Evolutionary conservation across 257 asterid genomes (phyloP).

Genomic region (Solanum chilense): DNA sequence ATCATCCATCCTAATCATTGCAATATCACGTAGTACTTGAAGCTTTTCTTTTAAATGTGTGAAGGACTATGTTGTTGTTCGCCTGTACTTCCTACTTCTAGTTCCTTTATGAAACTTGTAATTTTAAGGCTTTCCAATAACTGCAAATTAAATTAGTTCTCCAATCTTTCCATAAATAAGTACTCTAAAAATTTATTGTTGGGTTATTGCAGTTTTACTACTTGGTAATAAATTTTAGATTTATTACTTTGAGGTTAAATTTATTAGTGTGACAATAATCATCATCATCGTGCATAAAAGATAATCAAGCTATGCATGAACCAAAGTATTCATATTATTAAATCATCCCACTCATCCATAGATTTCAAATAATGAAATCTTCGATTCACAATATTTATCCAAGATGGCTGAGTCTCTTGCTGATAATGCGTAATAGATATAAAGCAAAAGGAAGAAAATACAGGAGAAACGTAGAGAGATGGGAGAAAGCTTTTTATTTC

Average conservation of each 20-base stretch:
- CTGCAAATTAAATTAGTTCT: background rate
- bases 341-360: background rate
- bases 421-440: background rate
- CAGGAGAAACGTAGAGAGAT: background rate
- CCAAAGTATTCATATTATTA: background rate
- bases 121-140: background rate
- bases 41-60: background rate
- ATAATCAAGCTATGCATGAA: background rate
- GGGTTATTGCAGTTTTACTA: background rate
- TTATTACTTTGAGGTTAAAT: background rate
- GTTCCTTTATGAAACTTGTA: background rate
- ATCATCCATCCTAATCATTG: background rate
- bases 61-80: background rate
- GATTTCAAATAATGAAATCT: background rate
- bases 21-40: background rate
- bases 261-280: background rate
- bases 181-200: background rate
- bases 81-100: background rate
- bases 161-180: background rate
- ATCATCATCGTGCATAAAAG: background rate
- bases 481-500: background rate
- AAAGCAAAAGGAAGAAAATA: background rate
- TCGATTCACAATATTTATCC: background rate
- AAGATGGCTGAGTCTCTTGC: background rate
- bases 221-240: background rate